Base-by-base conservation (phyloP, 192 early-diverging fungal genomes). In the Coemansia sp. region DNA sequence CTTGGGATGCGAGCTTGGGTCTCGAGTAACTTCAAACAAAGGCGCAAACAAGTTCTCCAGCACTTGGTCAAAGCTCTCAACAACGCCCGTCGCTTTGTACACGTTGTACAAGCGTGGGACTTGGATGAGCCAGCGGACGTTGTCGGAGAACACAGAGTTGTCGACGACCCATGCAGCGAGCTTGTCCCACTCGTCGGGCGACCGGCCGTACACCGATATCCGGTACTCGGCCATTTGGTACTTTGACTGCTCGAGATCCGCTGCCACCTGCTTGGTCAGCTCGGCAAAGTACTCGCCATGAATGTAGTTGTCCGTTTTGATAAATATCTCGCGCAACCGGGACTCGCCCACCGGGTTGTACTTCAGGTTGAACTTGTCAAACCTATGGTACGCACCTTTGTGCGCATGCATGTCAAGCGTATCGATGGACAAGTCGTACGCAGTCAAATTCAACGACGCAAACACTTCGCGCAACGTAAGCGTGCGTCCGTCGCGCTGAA, bases 361-460 rank as follows among this genome's bases (percentile, higher is more conserved):
- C 73, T 98, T 96, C 22, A 94, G 75, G 69, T 98, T 98, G 84
- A 98, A 98, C 75, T 96, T 95, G 82, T 95, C 95, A 60, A 97
- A 95, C 39, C 93, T 84, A 81, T 97, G 94, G 84, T 95, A 97
- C 2, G 94, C 92, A 79, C 93, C 93, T 57, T 94, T 93, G 83
- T 97, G 94, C 1, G 94, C 92, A 72, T 98, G 95, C 93, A 96
- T 96, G 70, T 98, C 95, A 62, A 98, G 79, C 3, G 93, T 98
- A 74, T 98, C 95, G 63, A 96, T 94, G 21, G 84, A 89, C 22
- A 98, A 83, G 65, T 98, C 94, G 75, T 98, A 98, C 1, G 95
- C 93, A 0, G 93, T 94, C 54, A 98, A 70, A 15, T 92, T 87
- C 73, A 98, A 84, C 84, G 87, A 90, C 63, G 93, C 83, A 66